phyloP scores from a whole-genome alignment of 2,329 filamentous ascomycete genomes.

The Monosporascus cannonballus region DNA sequence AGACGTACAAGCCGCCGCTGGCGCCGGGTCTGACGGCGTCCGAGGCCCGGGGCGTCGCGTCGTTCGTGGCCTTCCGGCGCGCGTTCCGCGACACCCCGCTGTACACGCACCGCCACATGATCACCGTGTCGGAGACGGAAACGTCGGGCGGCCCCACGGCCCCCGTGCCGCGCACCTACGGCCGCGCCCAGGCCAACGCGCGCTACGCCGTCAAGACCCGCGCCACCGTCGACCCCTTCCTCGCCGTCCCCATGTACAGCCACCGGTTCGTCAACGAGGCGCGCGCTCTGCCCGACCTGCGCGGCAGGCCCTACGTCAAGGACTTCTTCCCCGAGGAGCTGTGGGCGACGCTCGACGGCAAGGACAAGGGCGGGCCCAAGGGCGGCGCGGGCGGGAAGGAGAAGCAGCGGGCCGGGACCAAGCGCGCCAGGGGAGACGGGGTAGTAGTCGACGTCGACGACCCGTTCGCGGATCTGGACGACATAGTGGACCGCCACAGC shows the following conservation, averaged over 20 bases:
- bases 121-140: not conserved
- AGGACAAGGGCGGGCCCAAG: constrained; percentile 26
- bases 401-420: not conserved
- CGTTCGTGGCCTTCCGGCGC: constrained; percentile 50
- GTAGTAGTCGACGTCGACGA: constrained; percentile 2
- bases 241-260: constrained; percentile 52
- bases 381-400: not conserved
- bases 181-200: constrained; percentile 53
- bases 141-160: constrained; percentile 23
- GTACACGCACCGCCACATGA: constrained; percentile 48
- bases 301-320: constrained; percentile 38
- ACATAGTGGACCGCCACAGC: constrained; percentile 7
- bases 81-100: constrained; percentile 49
- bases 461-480: constrained; percentile 13
- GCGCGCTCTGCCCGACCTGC: constrained; percentile 48
- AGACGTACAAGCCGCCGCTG: constrained; percentile 40
- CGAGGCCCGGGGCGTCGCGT: constrained; percentile 43
- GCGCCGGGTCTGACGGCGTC: constrained; percentile 36
- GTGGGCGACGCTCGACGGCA: constrained; percentile 47
- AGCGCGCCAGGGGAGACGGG: not conserved
- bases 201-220: constrained; percentile 49
- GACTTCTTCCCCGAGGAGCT: constrained; percentile 53
- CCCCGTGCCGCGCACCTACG: constrained; percentile 39
- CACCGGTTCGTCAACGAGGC: constrained; percentile 47
- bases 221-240: constrained; percentile 52